These are phyloP conservation scores for Phytophthora europaea DNA, from an alignment of 352 stramenopile species.

Conservation along the genomic window DNA sequence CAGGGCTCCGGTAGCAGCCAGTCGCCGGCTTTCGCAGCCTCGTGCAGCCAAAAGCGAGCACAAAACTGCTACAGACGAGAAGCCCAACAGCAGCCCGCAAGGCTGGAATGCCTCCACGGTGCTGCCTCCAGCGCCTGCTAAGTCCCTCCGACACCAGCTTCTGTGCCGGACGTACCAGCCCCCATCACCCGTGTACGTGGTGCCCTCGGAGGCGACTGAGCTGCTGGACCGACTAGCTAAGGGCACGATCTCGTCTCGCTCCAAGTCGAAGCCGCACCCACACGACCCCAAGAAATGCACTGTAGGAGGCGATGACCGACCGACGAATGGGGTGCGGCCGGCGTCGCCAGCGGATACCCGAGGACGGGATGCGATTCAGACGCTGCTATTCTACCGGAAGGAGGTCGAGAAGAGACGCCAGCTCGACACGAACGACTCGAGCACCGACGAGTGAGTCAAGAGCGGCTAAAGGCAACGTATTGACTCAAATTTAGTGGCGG, in stretches of 20 bases:
- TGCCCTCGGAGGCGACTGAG: conserved; percentile 39
- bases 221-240: conserved; percentile 61
- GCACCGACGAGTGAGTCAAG: conserved; percentile 3
- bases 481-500: too few species aligned
- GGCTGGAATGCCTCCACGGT: conserved; percentile 72
- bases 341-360: conserved; percentile 35
- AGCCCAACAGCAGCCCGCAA: neutral
- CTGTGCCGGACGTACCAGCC: conserved; percentile 64
- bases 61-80: conserved; percentile 13
- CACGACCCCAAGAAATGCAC: conserved; percentile 1
- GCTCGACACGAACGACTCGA: conserved; percentile 22
- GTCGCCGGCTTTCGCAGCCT: conserved; percentile 2
- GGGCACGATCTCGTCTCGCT: conserved; percentile 63
- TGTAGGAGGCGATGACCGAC: conserved; percentile 1
- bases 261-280: conserved; percentile 41
- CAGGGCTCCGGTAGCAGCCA: conserved; percentile 1
- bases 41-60: conserved; percentile 9
- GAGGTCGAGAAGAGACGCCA: conserved; percentile 71
- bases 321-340: conserved; percentile 2
- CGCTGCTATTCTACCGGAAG: conserved; percentile 67
- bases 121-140: conserved; percentile 35
- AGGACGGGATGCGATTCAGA: conserved; percentile 63
- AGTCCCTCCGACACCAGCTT: conserved; percentile 69
- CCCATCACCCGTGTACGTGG: conserved; percentile 46
- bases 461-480: too few species aligned